Percentiles rank a stretch among this genome's conserved stretches.
These are phyloP conservation scores for Microsporum canis DNA, from an alignment of 2,329 filamentous ascomycete genomes.

Conservation along the genomic window DNA sequence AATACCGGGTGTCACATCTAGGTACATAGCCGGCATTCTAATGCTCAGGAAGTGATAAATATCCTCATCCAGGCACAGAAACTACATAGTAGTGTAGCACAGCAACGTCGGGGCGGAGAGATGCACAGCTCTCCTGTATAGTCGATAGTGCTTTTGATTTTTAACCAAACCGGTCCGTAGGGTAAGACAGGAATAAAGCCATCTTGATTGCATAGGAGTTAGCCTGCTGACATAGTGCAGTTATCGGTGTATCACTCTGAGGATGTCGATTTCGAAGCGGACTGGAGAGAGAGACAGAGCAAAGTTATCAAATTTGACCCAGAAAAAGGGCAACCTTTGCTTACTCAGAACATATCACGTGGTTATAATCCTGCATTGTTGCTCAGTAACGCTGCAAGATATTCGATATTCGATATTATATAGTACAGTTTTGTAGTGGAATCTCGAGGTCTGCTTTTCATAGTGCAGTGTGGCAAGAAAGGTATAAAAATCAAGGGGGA, in stretches of 20 bases:
- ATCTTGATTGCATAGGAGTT: neutral
- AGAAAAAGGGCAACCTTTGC: no score
- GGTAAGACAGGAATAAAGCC: neutral
- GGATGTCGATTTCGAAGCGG: no score
- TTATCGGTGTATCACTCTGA: neutral
- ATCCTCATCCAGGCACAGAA: neutral
- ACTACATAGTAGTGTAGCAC: neutral
- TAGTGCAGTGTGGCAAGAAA: slow-evolving; percentile 1
- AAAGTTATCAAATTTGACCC: no score
- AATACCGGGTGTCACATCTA: neutral
- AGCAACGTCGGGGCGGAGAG: neutral
- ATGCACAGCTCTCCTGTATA: neutral
- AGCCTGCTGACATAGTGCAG: neutral
- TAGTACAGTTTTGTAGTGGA: neutral
- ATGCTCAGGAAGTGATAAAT: neutral
- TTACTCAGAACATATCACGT: no score
- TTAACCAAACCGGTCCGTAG: neutral
- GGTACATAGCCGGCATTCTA: neutral
- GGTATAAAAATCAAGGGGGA: neutral
- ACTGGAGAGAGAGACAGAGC: no score
- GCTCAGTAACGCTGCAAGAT: no score
- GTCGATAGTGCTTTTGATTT: neutral
- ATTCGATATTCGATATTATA: no score
- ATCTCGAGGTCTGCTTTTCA: neutral
- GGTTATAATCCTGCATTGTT: no score